Base-by-base conservation (phyloP, 352 stramenopile species). In the Phytopythium chamaehyphon region DNA sequence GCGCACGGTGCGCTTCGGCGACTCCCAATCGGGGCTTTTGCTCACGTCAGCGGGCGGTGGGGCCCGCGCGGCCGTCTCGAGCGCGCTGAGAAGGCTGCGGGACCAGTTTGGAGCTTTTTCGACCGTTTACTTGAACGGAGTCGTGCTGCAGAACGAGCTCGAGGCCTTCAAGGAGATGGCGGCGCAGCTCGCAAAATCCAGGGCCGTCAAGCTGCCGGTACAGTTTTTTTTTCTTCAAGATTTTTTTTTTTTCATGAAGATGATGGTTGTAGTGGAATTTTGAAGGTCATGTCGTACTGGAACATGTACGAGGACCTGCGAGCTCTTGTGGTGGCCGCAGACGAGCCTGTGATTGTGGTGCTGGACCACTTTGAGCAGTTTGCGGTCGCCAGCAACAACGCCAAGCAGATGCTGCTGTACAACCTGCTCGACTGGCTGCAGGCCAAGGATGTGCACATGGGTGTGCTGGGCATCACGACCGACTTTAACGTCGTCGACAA, bases 301-400 rank as follows among this genome's bases (percentile, higher is more conserved):
- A 90, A 83, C 49, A 92, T 94, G 81, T 92, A 94, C 62, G 69
- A 74, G 44, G 90, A 90, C 50, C 63, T 94, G 37, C 77, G 83
- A n/a, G 59, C 65, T 33, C 55, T 94, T 31, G 60, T 94, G 28
- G 65, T 73, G 1, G 57, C 74, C 6, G 59, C 61, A 23, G 60
- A 71, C 9, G 59, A 86, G 42, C 73, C 83, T 21, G 76, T 92
- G 19, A 59, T 94, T 24, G 65, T 92, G 45, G 63, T 91, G 24
- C 55, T 92, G 40, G 83, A 94, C 42, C 69, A 75, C 0, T 71
- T 94, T 24, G 83, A 92, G 45, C 71, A 89, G 47, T 94, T 92
- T 49, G 76, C 86, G 36, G 63, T 59, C 28, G 76, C 86, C 36
- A 78, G 58, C 14, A 69, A 61, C 23, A 88, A 67, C 38, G 47